Evolutionary conservation across 1,284 basidiomycete species (phyloP).

Genomic region (Puccinia horiana): DNA sequence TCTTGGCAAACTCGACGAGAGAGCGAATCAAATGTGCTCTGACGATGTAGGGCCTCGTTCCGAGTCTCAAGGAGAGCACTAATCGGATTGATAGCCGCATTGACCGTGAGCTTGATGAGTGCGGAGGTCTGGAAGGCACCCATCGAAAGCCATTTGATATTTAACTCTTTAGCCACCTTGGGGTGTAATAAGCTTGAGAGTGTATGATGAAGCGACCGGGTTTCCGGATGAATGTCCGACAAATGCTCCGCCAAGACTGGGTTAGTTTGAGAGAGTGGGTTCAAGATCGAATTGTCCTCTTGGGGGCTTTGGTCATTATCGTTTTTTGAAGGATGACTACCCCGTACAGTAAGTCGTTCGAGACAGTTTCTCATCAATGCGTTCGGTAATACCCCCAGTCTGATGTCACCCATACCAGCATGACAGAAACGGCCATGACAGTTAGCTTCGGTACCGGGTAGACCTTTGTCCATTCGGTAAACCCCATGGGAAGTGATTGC

Average conservation of each 20-base stretch:
- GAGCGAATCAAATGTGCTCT: slow-evolving; percentile 52
- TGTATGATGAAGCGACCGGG: slow-evolving; percentile 67
- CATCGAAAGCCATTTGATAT: slow-evolving; percentile 68
- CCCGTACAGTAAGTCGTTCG: slow-evolving; percentile 30
- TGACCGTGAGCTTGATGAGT: slow-evolving; percentile 80
- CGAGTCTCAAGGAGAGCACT: slow-evolving; percentile 77
- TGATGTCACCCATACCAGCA: slow-evolving; percentile 70
- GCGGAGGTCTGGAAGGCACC: slow-evolving; percentile 71
- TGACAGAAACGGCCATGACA: slow-evolving; percentile 64
- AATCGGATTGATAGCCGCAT: slow-evolving; percentile 82
- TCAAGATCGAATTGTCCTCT: slow-evolving; percentile 53
- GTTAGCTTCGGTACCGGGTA: background rate
- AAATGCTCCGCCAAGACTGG: slow-evolving; percentile 65
- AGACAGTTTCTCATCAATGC: slow-evolving; percentile 54
- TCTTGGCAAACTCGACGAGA: slow-evolving; percentile 53
- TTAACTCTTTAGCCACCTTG: slow-evolving; percentile 55
- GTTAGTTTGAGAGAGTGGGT: slow-evolving; percentile 52
- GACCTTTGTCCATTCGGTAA: slow-evolving; percentile 52
- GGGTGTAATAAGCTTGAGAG: slow-evolving; percentile 71
- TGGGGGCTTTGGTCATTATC: background rate
- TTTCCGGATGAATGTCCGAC: slow-evolving; percentile 57
- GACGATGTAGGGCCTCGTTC: slow-evolving; percentile 69
- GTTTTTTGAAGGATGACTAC: background rate
- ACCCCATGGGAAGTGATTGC: slow-evolving; percentile 57
- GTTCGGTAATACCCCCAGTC: slow-evolving; percentile 79